Evolutionary conservation across 148 eudicot genomes (phyloP), one percentile per base, ranked within the genome.

Genomic region (Rheum nobile): DNA sequence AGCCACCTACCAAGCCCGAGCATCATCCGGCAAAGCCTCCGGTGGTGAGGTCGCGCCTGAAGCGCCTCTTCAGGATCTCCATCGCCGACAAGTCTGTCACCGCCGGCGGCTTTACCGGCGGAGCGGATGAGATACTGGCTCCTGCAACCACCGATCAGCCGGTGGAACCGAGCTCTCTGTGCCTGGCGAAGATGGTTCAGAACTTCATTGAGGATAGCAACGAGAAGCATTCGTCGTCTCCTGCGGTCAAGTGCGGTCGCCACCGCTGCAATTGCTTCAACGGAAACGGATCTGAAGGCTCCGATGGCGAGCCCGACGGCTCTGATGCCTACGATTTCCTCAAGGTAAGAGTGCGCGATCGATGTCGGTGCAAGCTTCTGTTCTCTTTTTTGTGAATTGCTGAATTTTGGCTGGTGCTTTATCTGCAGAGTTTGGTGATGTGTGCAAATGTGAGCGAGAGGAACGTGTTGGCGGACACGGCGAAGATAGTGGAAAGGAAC

Each of bases 161-260:
- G 1, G 87, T 84, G 19, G 98, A 94, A 74, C 98, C 98, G 72
- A 87, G 91, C 75, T 91, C 97, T 16, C 81, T 94, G 19, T 94
- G 98, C 59, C 79, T 94, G 43, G 93, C 87, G 13, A 91, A 90
- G 26, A 91, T 94, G 97, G 98, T 94, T 22, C 84, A 86, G 87
- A 94, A 86, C 83, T 94, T 89, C 73, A 84, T 94, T 4, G 97
- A 94, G 63, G 93, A 91, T 43, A 84, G 78, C 59, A 85, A 80
- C 72, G 90, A 91, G 55, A 86, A 83, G 69, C 86, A 80, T 43
- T 74, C 80, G 1, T 37, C 67, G 3, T 71, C 81, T 21, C 69
- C 69, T 31, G 39, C 69, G 10, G 72, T 59, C 21, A 80, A 78
- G 79, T 85, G 92, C 32, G 83, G 85, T 2, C 74, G 86, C 28